These are phyloP conservation scores for Bertia moriformis DNA, from an alignment of 2,329 filamentous ascomycete species.

Conservation along the genomic window DNA sequence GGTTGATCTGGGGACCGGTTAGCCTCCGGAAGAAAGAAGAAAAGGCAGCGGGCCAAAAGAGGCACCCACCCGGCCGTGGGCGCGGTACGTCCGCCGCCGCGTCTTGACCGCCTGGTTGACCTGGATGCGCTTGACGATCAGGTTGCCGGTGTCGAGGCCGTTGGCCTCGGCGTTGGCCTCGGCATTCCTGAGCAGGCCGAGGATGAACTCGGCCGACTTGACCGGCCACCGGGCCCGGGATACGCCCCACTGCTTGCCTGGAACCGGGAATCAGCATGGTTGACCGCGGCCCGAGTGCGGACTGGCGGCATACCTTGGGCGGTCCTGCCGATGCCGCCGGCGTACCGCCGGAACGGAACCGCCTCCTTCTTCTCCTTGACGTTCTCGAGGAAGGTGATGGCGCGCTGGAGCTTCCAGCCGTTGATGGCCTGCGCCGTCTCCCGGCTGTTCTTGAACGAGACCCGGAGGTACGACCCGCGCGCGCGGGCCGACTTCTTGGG, in stretches of 20 bases:
- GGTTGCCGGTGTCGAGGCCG: slow-evolving; percentile 91
- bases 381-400: slow-evolving; percentile 94
- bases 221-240: slow-evolving; percentile 95
- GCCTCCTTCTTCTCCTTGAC: slow-evolving; percentile 95
- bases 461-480: slow-evolving; percentile 95
- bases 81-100: slow-evolving; percentile 97
- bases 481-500: slow-evolving; percentile 89
- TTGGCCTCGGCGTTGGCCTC: slow-evolving; percentile 95
- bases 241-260: slow-evolving; percentile 98
- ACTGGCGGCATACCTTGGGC: slow-evolving; percentile 83
- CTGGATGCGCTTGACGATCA: slow-evolving; percentile 99
- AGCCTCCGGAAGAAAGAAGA: slow-evolving; percentile 12
- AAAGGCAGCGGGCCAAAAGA: slow-evolving; percentile 5
- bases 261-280: too few species aligned
- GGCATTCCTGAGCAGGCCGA: slow-evolving; percentile 93
- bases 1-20: slow-evolving; percentile 93
- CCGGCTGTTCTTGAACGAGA: slow-evolving; percentile 99
- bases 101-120: slow-evolving; percentile 99
- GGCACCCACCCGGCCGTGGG: slow-evolving; percentile 94
- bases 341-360: slow-evolving; percentile 94
- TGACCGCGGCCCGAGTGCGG: slow-evolving; percentile 11
- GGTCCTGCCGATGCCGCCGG: slow-evolving; percentile 84
- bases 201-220: slow-evolving; percentile 97
- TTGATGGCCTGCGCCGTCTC: slow-evolving; percentile 99
- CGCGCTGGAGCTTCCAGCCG: slow-evolving; percentile 94